phyloP scores from a whole-genome alignment of 108 stramenopile genomes.

The Pseudonitzschia multiseries region DNA sequence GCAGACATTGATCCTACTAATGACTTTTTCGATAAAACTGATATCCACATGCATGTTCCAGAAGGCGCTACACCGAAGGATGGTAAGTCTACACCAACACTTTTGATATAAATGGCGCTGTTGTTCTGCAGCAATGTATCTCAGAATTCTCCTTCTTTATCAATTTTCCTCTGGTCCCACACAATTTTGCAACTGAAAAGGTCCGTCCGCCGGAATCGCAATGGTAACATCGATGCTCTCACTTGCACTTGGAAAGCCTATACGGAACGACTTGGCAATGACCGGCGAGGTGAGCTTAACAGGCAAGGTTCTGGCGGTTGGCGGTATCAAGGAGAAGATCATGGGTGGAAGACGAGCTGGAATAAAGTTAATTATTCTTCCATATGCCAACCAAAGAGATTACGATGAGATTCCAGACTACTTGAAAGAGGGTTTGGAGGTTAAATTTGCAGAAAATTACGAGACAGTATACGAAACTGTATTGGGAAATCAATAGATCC shows the following conservation, averaged over 20 bases:
- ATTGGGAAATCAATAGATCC: constrained; percentile 46
- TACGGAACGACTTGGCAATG: constrained; percentile 96
- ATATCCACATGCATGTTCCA: constrained; percentile 99
- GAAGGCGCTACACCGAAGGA: constrained; percentile 99
- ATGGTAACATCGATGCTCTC: constrained; percentile 97
- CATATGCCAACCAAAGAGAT: constrained; percentile 90
- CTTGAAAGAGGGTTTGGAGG: constrained; percentile 90
- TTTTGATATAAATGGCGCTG: too few relatives aligned
- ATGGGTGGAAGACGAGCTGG: constrained; percentile 97
- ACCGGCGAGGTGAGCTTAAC: constrained; percentile 94
- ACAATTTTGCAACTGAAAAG: background rate
- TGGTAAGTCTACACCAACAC: constrained; percentile 40
- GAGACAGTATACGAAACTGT: constrained; percentile 86
- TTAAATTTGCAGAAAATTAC: constrained; percentile 93
- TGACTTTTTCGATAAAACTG: constrained; percentile 74
- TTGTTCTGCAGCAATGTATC: too few relatives aligned
- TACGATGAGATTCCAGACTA: constrained; percentile 97
- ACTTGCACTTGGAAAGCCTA: constrained; percentile 81
- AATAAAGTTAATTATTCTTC: constrained; percentile 85
- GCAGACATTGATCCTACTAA: constrained; percentile 63
- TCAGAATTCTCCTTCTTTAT: too few relatives aligned
- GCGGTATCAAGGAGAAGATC: constrained; percentile 98
- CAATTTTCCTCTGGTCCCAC: too few relatives aligned
- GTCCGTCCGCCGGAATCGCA: constrained; percentile 93
- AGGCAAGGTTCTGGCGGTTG: constrained; percentile 95